These are phyloP conservation scores for Candida endomychidarum DNA, from an alignment of 805 yeast genomes.

Conservation along the genomic window DNA sequence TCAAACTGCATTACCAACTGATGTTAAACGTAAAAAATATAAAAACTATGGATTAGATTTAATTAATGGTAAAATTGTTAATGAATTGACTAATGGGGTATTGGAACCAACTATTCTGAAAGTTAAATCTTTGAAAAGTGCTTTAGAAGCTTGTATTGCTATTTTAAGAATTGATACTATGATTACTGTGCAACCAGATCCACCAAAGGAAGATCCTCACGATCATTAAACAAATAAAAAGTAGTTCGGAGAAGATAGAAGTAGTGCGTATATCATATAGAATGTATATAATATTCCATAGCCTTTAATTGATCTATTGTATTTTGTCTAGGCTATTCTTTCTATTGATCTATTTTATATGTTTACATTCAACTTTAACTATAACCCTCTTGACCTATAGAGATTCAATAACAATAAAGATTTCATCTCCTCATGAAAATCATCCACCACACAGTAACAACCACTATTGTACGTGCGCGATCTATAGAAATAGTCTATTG, in stretches of 20 bases:
- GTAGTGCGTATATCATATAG: constrained; percentile 3
- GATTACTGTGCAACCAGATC: constrained; percentile 97
- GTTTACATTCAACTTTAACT: neutral
- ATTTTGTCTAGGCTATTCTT: too few species aligned
- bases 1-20: constrained; percentile 83
- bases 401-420: neutral
- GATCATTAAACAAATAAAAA: constrained; percentile 65
- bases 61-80: constrained; percentile 86
- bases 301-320: too few species aligned
- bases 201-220: constrained; percentile 88
- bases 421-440: constrained; percentile 6
- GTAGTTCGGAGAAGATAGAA: too few species aligned
- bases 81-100: constrained; percentile 81
- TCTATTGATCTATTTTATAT: too few species aligned
- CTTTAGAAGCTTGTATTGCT: constrained; percentile 97
- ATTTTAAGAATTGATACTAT: constrained; percentile 96
- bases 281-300: neutral
- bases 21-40: constrained; percentile 78
- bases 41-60: constrained; percentile 91
- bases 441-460: too few species aligned
- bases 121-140: constrained; percentile 88
- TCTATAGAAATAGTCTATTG: neutral
- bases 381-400: neutral
- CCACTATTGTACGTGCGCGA: too few species aligned
- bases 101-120: constrained; percentile 94